Base-by-base conservation (phyloP, 2,329 filamentous ascomycete genomes). In the Harringtonia lauricola region DNA sequence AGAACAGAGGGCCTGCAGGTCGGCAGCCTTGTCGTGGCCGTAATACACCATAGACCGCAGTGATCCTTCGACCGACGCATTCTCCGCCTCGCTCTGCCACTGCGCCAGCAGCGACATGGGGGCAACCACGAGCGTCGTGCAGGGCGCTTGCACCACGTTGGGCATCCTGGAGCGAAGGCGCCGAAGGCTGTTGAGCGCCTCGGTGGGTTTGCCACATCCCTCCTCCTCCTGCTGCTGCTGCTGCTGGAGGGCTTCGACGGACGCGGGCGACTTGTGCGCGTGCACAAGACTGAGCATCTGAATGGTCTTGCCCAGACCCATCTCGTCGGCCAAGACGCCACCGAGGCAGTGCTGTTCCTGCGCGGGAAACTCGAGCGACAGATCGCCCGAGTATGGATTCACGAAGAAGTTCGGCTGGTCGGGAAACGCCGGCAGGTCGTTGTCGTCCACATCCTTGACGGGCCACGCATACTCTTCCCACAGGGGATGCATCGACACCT, bases 391-490 rank as follows among this genome's bases (percentile, higher is more conserved):
- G 60, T 98, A 98, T 0, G 90, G 90, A 54, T 98, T 98, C 54
- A 96, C 83, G 54, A 95, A 98, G 56, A 98, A 98, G 47, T 75
- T 78, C 8, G 76, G 62, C 52, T 88, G 79, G 3, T 72, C 76
- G 10, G 76, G 66, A 8, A 92, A 70, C 17, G 59, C 57, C 0
- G 83, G 80, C 12, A 95, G 57, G 6, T 83, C 76, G 35, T 84
- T 77, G 51, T 92, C 89, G 52, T 96, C 85, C 31, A 84, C 81
- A 61, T 98, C 92, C 57, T 89, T 88, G 1, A 68, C 67, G 0
- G 92, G 92, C 88, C 89, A 98, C 2, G 66, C 60, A 54, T 98
- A 98, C 58, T 96, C 86, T 63, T 98, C 92, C 92, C 92, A 98
- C 0, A 98, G 63, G 1, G 92, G 92, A 61, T 98, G 89, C 86